Evolutionary conservation across 768 basidiomycete species (phyloP), one percentile per base, ranked within the genome.

Genomic region (Phylloporus rhodoxanthus): DNA sequence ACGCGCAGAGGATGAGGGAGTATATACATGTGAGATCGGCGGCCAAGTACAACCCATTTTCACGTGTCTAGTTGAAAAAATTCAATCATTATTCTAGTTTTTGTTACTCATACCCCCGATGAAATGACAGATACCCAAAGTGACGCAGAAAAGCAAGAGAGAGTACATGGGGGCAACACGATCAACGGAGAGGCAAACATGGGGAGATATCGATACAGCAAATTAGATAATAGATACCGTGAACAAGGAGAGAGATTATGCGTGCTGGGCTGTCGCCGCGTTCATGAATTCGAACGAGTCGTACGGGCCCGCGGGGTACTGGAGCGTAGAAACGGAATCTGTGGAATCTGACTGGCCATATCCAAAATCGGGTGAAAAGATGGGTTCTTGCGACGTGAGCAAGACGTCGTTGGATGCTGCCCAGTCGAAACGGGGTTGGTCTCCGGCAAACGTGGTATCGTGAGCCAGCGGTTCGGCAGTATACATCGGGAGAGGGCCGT

Each of bases 1-100:
- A 74, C 65, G 43, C 74, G 77, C 23, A 64, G 59, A 45, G 59
- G 67, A 34, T 64, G 19, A 61, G 11, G 10, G 25, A 23, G 9
- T 20, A 7, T 13, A 11, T 37, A 37, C 34, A 36, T 36, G 34
- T 36, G 34, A 17, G 34, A 36, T 36, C 34, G 34, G 4, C 33
- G 33, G n/a, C n/a, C 34, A 8, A 15, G 15, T 10, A 11, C 10
- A 32, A 17, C 17, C 17, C 4, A 19, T 7, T 21, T 41, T 41
- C 40, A 25, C 23, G 15, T 41, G 40, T 26, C 15, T 21, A 25
- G 14, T 40, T 23, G 13, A 7, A 8, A 21, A 38, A 41, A 41
- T 41, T 41, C 25, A 28, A 28, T 14, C 3, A 11, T n/a, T 8
- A 9, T 37, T 37, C 13, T 19, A 14, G 21, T 40, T 25, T 40